phyloP scores from a whole-genome alignment of 2,329 filamentous ascomycete genomes.

The Cladosporium sp. region DNA sequence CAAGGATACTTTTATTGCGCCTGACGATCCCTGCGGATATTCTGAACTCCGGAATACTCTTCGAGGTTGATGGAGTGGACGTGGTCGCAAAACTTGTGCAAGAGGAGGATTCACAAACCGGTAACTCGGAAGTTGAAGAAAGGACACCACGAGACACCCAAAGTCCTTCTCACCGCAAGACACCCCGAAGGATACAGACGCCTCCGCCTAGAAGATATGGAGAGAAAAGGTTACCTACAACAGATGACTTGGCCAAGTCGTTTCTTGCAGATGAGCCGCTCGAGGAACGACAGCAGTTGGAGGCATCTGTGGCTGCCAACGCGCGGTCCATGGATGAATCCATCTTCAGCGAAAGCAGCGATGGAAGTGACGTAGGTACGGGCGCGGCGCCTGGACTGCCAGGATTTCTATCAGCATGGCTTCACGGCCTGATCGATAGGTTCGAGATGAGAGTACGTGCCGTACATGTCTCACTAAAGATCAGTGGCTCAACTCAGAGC shows the following conservation, averaged over 20 bases:
- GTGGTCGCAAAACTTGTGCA: slow-evolving; percentile 45
- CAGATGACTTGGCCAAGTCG: slow-evolving; percentile 70
- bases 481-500: background rate
- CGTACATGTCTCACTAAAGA: slow-evolving; percentile 57
- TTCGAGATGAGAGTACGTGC: slow-evolving; percentile 62
- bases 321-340: slow-evolving; percentile 56
- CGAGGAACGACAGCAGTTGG: slow-evolving; percentile 62
- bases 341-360: slow-evolving; percentile 50
- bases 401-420: slow-evolving; percentile 64
- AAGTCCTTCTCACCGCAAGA: slow-evolving; percentile 33
- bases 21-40: slow-evolving; percentile 85
- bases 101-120: slow-evolving; percentile 14
- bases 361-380: slow-evolving; percentile 61
- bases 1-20: slow-evolving; percentile 70
- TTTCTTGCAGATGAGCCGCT: slow-evolving; percentile 70
- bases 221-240: slow-evolving; percentile 55
- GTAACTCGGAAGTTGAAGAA: background rate
- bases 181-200: slow-evolving; percentile 30
- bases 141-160: slow-evolving; percentile 27
- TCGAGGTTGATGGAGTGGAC: slow-evolving; percentile 78
- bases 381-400: slow-evolving; percentile 67
- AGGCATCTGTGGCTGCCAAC: slow-evolving; percentile 62
- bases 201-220: slow-evolving; percentile 25
- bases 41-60: slow-evolving; percentile 74
- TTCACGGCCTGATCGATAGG: slow-evolving; percentile 71